Percentiles rank a stretch among this genome's conserved stretches.
Evolutionary conservation across 768 basidiomycete species (phyloP).

Genomic region (Boletus rex-veris): DNA sequence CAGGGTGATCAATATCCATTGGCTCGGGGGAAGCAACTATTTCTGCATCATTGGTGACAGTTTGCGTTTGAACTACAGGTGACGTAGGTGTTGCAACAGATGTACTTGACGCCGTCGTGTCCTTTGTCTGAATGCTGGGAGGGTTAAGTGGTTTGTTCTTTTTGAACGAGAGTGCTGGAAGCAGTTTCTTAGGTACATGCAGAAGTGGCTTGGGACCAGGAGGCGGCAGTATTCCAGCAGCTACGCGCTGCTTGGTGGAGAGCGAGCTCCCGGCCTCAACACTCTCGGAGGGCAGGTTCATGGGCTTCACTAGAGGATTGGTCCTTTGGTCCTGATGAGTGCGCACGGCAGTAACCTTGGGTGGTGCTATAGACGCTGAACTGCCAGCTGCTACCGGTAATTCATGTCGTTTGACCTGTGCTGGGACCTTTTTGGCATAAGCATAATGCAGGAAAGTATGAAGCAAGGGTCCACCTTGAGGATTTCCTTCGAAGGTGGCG

Average conservation of each 20-base stretch:
- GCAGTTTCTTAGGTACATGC: conserved; percentile 17
- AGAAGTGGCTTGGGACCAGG: conserved; percentile 35
- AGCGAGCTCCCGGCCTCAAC: conserved; percentile 37
- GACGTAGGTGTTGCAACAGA: conserved; percentile 7
- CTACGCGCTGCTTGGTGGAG: conserved; percentile 50
- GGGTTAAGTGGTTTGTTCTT: conserved; percentile 32
- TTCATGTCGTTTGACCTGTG: conserved; percentile 10
- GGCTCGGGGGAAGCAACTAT: conserved; percentile 15
- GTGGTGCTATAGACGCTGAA: conserved; percentile 7
- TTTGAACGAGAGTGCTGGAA: conserved; percentile 42
- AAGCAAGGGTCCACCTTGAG: conserved; percentile 11
- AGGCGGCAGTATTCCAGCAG: conserved; percentile 38
- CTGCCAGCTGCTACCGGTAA: neutral
- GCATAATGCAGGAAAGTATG: neutral
- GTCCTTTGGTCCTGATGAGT: conserved; percentile 31
- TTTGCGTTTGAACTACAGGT: conserved; percentile 3
- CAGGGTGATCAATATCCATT: conserved; percentile 18
- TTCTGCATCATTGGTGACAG: neutral
- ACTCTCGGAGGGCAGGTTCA: conserved; percentile 21
- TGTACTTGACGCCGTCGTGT: neutral
- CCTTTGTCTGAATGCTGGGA: conserved; percentile 12
- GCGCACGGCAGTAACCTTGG: conserved; percentile 15
- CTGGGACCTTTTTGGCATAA: conserved; percentile 3
- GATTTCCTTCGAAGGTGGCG: neutral
- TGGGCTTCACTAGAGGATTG: conserved; percentile 33